Evolutionary conservation across 2,329 filamentous ascomycete genomes (phyloP).

Genomic region (Mariannaea elegans): DNA sequence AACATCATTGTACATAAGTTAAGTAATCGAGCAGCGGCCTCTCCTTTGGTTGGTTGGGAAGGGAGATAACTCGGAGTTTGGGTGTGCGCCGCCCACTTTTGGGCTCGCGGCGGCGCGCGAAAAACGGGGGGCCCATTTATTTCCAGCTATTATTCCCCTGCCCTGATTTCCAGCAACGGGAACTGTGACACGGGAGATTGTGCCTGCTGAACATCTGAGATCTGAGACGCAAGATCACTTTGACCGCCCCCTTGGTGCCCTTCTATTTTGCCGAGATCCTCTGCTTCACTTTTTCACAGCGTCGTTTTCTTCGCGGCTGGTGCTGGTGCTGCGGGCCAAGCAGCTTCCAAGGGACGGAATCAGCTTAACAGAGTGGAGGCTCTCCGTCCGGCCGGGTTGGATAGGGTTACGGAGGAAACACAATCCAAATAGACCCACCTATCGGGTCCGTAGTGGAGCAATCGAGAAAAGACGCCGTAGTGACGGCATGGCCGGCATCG

Average conservation of each 20-base stretch:
- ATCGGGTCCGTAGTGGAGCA: slow-evolving; percentile 34
- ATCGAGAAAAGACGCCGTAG: background rate
- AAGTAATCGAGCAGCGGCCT: too few species aligned
- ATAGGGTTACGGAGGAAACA: slow-evolving; percentile 17
- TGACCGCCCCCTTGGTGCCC: slow-evolving; percentile 4
- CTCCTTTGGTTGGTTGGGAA: too few species aligned
- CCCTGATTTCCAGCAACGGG: slow-evolving; percentile 4
- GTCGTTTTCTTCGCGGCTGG: background rate
- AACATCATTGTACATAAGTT: too few species aligned
- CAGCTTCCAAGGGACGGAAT: background rate
- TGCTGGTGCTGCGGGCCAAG: too few species aligned
- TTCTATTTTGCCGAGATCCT: background rate
- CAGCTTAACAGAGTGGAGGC: background rate
- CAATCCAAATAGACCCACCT: slow-evolving; percentile 10
- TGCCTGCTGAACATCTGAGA: slow-evolving; percentile 18
- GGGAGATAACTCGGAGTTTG: slow-evolving; percentile 40
- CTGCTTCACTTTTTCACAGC: background rate
- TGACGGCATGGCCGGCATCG: slow-evolving; percentile 32
- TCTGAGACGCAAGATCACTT: slow-evolving; percentile 19
- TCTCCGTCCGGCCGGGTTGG: slow-evolving; percentile 5
- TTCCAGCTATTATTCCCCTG: slow-evolving; percentile 17
- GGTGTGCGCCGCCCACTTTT: slow-evolving; percentile 11
- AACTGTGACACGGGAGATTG: slow-evolving; percentile 12
- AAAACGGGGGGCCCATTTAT: slow-evolving; percentile 8
- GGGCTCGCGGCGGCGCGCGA: slow-evolving; percentile 1